Evolutionary conservation across 176 grass and related monocot genomes (phyloP).

Genomic region (Juncus inflexus): DNA sequence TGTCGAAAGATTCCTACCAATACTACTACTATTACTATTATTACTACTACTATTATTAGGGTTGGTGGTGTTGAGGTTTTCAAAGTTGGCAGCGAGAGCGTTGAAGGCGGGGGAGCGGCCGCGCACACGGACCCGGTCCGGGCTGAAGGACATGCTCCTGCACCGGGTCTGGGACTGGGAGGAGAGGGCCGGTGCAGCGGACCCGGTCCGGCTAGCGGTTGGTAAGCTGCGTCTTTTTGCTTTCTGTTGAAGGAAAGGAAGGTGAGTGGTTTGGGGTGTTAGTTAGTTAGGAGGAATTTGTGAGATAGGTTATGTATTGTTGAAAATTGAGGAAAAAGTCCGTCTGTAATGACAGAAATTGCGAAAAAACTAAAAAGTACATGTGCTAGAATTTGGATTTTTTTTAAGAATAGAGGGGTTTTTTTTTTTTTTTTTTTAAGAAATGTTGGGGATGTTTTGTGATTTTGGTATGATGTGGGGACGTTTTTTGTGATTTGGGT

Average conservation of each 20-base stretch:
- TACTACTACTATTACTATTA: too few species aligned
- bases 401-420: too few species aligned
- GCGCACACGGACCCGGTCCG: slow-evolving; percentile 84
- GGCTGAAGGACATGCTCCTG: slow-evolving; percentile 98
- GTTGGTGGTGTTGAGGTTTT: slow-evolving; percentile 62
- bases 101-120: slow-evolving; percentile 96
- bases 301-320: background rate
- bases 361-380: too few species aligned
- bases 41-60: too few species aligned
- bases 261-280: background rate
- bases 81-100: slow-evolving; percentile 93
- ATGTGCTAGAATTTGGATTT: too few species aligned
- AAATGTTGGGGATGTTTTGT: too few species aligned
- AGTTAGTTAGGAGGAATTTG: background rate
- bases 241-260: slow-evolving; percentile 42
- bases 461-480: too few species aligned
- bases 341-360: too few species aligned
- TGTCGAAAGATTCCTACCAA: slow-evolving; percentile 73
- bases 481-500: too few species aligned
- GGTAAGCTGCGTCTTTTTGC: slow-evolving; percentile 68
- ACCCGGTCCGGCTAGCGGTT: slow-evolving; percentile 76
- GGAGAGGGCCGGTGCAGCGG: slow-evolving; percentile 76
- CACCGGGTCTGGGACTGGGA: slow-evolving; percentile 77
- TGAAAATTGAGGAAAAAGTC: too few species aligned
- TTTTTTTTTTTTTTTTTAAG: too few species aligned